These are phyloP conservation scores for Boletales sp. DNA, from an alignment of 768 basidiomycete species.

Conservation along the genomic window DNA sequence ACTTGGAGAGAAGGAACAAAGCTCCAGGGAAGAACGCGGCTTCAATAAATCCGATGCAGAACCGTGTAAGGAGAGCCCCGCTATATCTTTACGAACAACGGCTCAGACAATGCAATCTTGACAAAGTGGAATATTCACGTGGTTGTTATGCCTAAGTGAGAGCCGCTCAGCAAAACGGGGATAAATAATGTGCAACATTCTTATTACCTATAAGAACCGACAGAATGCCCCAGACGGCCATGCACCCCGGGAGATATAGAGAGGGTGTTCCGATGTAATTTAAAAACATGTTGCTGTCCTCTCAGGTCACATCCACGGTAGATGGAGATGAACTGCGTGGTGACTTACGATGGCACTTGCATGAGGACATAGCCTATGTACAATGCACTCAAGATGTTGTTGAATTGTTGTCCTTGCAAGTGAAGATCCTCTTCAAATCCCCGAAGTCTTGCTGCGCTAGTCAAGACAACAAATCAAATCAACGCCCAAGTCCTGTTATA, in stretches of 20 bases:
- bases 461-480: not conserved
- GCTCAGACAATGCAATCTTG: not conserved
- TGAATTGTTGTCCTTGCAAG: constrained; percentile 59
- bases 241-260: constrained; percentile 60
- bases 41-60: constrained; percentile 74
- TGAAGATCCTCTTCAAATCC: constrained; percentile 70
- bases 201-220: constrained; percentile 50
- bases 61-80: constrained; percentile 64
- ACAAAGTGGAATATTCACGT: constrained; percentile 21
- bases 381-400: constrained; percentile 62
- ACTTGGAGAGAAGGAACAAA: constrained; percentile 33
- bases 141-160: constrained; percentile 37
- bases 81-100: constrained; percentile 44
- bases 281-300: constrained; percentile 63
- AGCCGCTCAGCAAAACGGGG: not conserved
- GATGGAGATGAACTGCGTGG: not conserved
- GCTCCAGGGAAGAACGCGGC: constrained; percentile 72
- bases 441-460: constrained; percentile 65
- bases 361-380: constrained; percentile 74
- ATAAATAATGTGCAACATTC: not conserved
- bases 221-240: constrained; percentile 68
- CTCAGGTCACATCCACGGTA: not conserved
- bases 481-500: not conserved
- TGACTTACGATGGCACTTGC: constrained; percentile 70
- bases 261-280: constrained; percentile 67